Evolutionary conservation across 176 grass and related monocot species (phyloP).

Genomic region (Lolium perenne): DNA sequence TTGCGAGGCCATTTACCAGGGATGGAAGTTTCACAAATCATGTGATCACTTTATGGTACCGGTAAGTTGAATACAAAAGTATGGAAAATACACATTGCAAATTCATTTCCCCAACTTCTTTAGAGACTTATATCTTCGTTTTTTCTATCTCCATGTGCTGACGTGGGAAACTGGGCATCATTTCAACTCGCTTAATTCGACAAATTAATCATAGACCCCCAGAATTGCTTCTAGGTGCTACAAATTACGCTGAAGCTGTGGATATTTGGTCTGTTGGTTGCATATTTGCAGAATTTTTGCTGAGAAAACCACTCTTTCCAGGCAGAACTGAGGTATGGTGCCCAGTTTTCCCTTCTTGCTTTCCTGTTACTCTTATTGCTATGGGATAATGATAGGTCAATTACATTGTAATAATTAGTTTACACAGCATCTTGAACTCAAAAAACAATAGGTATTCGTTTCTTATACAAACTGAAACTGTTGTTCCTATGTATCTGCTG

Average conservation of each 20-base stretch:
- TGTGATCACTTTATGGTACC: constrained; percentile 86
- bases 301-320: constrained; percentile 74
- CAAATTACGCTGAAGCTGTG: constrained; percentile 79
- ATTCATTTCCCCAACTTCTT: constrained; percentile 1
- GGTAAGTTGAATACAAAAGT: constrained; percentile 48
- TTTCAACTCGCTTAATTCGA: constrained; percentile 4
- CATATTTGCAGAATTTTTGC: constrained; percentile 81
- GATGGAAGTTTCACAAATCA: constrained; percentile 83
- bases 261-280: constrained; percentile 94
- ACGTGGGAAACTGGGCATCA: constrained; percentile 4
- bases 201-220: constrained; percentile 57
- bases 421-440: background rate
- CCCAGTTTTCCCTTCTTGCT: background rate
- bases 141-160: constrained; percentile 36
- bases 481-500: background rate
- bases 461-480: constrained; percentile 10
- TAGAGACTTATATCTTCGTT: constrained; percentile 15
- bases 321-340: constrained; percentile 69
- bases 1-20: constrained; percentile 80
- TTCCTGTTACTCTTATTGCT: constrained; percentile 8
- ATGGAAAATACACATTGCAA: background rate
- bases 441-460: background rate
- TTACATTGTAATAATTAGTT: background rate
- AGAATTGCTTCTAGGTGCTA: constrained; percentile 78
- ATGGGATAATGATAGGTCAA: background rate